Base-by-base conservation (phyloP, 805 yeast species). In the Lipomyces lipofer region DNA sequence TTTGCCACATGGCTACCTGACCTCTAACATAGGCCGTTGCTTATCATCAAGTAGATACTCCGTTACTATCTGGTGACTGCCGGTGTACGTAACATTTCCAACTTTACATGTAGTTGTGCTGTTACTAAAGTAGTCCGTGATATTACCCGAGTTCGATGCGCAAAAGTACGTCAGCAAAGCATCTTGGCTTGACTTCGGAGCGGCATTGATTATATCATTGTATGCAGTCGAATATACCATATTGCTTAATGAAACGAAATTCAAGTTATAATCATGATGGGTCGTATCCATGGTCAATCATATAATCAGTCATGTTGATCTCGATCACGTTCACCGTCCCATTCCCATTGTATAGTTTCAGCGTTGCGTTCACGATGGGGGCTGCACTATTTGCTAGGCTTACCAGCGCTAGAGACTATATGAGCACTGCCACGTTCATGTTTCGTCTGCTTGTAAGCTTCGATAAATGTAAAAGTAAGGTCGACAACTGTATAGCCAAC, bases 1-100 rank as follows among this genome's bases (percentile, higher is more conserved):
- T 35, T 35, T 22, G 39, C 21, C 39, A 35, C 39, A 35, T 35
- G 39, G 39, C 39, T 35, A 35, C 39, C 39, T 13, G 39, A 35
- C 19, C 39, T 35, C 15, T 35, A 35, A 19, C 39, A 35, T 4
- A 7, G 4, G 21, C 9, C 19, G 13, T 35, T 6, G 39, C 39
- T 4, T 2, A 13, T 4, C 39, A 4, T 35, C 39, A 35, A 35
- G 39, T 35, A 15, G 39, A 5, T 35, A 35, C 9, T 35, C 39
- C 21, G 39, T 15, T 35, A 35, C 39, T 12, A 35, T 35, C 19
- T 35, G 39, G 19, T 35, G 22, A 13, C 21, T 7, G 39, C 39
- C 21, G 39, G 19, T 35, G 39, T 35, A 35, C 10, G 39, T 35
- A 35, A 35, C 39, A 35, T 35, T 15, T 10, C 10, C 39, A 35